A percentile compares a stretch with the other conserved stretches of the same genome.
These are phyloP conservation scores for California macrophylla DNA, from an alignment of 441 rosid species.

Conservation along the genomic window DNA sequence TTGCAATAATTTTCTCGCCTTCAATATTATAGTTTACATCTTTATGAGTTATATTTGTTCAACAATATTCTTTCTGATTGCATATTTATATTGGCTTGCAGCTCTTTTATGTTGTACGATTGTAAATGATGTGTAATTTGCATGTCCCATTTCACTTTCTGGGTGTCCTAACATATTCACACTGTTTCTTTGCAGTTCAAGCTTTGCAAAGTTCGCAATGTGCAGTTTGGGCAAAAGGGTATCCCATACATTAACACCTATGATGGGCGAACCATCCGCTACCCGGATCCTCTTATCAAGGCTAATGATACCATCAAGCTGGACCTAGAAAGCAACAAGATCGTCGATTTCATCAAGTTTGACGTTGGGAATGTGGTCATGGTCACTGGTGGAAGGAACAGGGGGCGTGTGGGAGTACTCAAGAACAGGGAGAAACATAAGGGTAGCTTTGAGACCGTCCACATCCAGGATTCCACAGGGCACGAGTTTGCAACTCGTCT, in stretches of 20 bases:
- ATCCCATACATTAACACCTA: neutral
- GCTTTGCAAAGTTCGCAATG: neutral
- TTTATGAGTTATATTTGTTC: neutral
- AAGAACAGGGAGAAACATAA: neutral
- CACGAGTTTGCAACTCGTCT: neutral
- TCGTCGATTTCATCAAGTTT: neutral
- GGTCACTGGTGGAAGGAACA: neutral
- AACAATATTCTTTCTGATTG: too few species aligned
- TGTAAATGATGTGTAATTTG: too few species aligned
- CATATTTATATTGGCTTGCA: too few species aligned
- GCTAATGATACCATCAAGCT: neutral
- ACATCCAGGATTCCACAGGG: neutral
- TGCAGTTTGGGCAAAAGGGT: neutral
- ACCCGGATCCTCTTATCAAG: neutral
- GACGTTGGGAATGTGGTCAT: neutral
- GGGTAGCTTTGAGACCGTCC: neutral
- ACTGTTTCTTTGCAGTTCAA: neutral
- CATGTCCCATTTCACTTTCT: too few species aligned
- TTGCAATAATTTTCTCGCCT: neutral
- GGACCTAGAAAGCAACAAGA: neutral
- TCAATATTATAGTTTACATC: too few species aligned
- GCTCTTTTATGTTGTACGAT: too few species aligned
- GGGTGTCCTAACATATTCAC: neutral
- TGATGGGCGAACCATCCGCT: neutral
- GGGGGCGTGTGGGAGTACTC: neutral